Evolutionary conservation across 441 rosid genomes (phyloP), one percentile per base, ranked within the genome.

Genomic region (Metrosideros polymorpha): DNA sequence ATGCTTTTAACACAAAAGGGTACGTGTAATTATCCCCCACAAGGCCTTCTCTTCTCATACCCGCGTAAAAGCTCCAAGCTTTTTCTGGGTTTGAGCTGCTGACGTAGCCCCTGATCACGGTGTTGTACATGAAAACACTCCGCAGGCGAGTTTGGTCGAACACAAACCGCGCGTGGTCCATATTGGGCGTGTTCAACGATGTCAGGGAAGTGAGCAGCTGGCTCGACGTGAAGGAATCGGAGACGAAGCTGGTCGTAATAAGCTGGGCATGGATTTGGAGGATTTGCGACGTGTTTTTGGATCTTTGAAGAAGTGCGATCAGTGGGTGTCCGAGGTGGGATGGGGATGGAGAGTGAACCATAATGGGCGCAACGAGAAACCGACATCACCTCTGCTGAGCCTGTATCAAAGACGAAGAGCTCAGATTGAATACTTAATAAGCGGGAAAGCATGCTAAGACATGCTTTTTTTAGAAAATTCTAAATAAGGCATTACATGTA

Each of bases 1-100:
- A 89, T 12, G 92, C 89, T 89, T 89, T 90, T 30, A 88, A 77
- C 87, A 85, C 87, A 43, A 88, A 88, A 7, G 91, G 90, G 82
- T 82, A 89, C 8, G 90, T 88, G 87, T 89, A 87, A 42, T 83
- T 32, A 52, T 91, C 91, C 76, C 86, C 86, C 32, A 55, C 50
- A 85, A 54, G 9, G 57, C 87, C 85, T 42, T 55, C 43, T 27
- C 90, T 85, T 86, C 77, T 88, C 91, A 88, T 75, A 56, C 82
- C 83, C 24, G 82, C 57, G 49, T 63, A 91, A 79, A 86, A 71
- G 57, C 30, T 71, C 59, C 85, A 77, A 52, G 89, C 91, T 82
- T 49, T 83, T 6, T 15, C 52, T 2, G 91, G 89, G 84, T 85
- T 56, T 24, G 90, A 85, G 85, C 85, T 30, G n/a, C 85, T 25